phyloP scores from a whole-genome alignment of 345 rosid species.

The Anacardium occidentale region DNA sequence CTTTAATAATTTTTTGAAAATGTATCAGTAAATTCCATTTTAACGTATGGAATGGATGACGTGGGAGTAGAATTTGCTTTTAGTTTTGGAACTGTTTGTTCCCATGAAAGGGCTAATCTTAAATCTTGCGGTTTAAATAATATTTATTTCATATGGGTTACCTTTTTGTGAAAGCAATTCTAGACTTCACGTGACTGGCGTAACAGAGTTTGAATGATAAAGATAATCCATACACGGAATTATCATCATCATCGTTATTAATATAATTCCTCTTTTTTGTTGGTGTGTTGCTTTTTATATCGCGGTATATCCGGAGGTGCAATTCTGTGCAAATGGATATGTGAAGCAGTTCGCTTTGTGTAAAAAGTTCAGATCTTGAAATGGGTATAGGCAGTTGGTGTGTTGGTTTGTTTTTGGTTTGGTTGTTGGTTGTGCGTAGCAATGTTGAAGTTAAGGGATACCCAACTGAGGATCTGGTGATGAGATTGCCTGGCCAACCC shows the following conservation, averaged over 20 bases:
- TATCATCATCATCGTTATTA: conserved; percentile 15
- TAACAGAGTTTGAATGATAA: neutral
- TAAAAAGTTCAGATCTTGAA: conserved; percentile 13
- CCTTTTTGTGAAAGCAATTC: conserved; percentile 30
- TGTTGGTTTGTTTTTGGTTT: conserved; percentile 26
- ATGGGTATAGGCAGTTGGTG: conserved; percentile 43
- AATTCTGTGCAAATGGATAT: conserved; percentile 16
- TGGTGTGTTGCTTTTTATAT: neutral
- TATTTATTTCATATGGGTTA: neutral
- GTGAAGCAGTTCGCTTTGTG: conserved; percentile 10
- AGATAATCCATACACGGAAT: neutral
- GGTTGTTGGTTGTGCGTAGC: conserved; percentile 24
- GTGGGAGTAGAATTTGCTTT: too few species aligned
- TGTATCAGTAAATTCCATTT: too few species aligned
- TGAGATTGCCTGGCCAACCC: conserved; percentile 76
- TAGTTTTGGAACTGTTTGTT: neutral
- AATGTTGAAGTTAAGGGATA: conserved; percentile 42
- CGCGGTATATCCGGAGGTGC: neutral
- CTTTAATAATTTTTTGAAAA: neutral
- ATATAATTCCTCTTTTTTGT: neutral
- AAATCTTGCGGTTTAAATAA: neutral
- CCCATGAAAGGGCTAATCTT: neutral
- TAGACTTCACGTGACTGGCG: conserved; percentile 40
- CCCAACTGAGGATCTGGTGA: conserved; percentile 76
- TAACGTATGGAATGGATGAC: too few species aligned